Evolutionary conservation across 352 stramenopile genomes (phyloP).

Genomic region (Nothophytophthora sp.): DNA sequence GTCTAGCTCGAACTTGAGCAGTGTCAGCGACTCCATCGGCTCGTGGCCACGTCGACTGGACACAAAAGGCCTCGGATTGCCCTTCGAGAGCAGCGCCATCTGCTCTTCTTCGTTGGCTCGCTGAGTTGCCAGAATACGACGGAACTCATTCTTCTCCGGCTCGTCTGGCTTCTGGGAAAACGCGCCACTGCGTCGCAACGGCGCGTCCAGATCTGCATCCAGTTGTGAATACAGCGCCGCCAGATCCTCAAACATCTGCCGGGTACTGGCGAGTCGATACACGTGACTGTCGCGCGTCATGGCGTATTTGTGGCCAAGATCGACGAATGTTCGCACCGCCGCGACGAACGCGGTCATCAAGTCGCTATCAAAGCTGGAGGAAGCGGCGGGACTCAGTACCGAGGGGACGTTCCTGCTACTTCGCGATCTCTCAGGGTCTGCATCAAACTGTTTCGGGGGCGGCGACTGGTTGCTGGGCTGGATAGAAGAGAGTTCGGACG

Average conservation of each 20-base stretch:
- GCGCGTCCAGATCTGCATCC: not conserved
- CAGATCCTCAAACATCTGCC: not conserved
- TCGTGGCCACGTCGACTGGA: not conserved
- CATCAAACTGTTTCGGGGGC: not conserved
- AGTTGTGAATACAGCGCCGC: not conserved
- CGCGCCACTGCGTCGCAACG: not conserved
- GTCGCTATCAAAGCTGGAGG: not conserved
- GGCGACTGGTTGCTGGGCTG: too few relatives aligned
- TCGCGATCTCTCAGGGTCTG: too few relatives aligned
- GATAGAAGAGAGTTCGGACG: too few relatives aligned
- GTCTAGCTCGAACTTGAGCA: conserved; percentile 26
- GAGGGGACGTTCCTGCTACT: too few relatives aligned
- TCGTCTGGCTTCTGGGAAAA: not conserved
- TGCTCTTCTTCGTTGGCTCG: not conserved
- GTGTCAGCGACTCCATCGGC: too few relatives aligned
- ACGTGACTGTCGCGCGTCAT: not conserved
- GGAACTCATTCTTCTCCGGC: not conserved
- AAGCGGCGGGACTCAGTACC: not conserved
- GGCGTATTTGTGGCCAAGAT: not conserved
- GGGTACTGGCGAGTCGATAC: not conserved
- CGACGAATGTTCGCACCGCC: not conserved
- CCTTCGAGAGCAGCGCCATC: not conserved
- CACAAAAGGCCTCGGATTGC: not conserved
- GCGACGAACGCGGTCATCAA: not conserved
- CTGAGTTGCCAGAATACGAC: not conserved